Conservation (phyloP, 2,329 filamentous ascomycete species). For the Neonectria punicea region DNA sequence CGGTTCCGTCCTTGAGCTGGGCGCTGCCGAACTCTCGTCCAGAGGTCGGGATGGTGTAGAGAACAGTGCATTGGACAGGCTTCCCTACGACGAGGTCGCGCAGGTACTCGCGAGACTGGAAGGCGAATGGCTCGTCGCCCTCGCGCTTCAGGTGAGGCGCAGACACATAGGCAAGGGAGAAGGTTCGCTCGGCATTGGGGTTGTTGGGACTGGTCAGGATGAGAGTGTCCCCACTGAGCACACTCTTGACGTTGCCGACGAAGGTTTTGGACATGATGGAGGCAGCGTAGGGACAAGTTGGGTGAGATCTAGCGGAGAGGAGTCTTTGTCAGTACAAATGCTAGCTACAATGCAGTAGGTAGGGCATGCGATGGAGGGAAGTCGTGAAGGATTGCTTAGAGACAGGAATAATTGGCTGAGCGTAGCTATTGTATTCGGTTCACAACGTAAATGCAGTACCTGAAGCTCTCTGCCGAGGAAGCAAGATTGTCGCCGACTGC, state of each 20-base stretch:
- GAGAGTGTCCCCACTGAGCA: conserved; percentile 92
- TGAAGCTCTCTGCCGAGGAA: not conserved
- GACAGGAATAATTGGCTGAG: not conserved
- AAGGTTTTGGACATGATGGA: conserved; percentile 63
- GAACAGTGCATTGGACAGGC: conserved; percentile 82
- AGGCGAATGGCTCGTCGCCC: conserved; percentile 91
- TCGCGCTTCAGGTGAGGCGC: conserved; percentile 89
- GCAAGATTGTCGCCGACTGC: conserved; percentile 17
- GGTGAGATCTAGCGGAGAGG: conserved; percentile 30
- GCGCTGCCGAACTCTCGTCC: conserved; percentile 90
- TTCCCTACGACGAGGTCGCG: conserved; percentile 88
- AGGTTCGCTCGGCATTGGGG: conserved; percentile 81
- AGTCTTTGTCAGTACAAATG: conserved; percentile 29
- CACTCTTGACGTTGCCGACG: conserved; percentile 87
- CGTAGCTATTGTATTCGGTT: not conserved
- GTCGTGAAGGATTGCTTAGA: not conserved
- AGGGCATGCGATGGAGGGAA: not conserved
- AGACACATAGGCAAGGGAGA: conserved; percentile 92
- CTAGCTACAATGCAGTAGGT: not conserved
- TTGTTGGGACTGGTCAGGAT: conserved; percentile 85
- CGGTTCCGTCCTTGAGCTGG: conserved; percentile 77
- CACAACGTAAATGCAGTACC: not conserved
- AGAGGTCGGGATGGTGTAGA: conserved; percentile 87
- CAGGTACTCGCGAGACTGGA: conserved; percentile 93
- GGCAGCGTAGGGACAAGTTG: conserved; percentile 35